phyloP scores from a whole-genome alignment of 208 protist species.

The Blastocrithidia nonstop region DNA sequence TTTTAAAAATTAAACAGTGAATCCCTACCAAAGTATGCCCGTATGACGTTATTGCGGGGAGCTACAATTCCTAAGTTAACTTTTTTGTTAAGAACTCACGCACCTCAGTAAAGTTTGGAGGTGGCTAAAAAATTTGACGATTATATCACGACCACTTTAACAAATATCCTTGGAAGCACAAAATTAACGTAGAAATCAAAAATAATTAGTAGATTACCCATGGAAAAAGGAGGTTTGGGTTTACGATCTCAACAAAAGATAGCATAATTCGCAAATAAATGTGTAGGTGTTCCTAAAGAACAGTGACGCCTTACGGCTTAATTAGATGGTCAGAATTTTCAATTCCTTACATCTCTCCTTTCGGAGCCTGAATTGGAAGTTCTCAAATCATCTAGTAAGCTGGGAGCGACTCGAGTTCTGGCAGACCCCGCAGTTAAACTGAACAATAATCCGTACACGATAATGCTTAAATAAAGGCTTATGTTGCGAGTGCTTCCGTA shows the following conservation, averaged over 20 bases:
- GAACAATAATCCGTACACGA: conserved; percentile 6
- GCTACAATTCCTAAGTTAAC: conserved; percentile 9
- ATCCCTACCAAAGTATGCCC: background rate
- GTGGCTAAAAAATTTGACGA: conserved; percentile 11
- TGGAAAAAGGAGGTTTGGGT: conserved; percentile 10
- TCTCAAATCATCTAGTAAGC: conserved; percentile 7
- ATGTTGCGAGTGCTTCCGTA: conserved; percentile 6
- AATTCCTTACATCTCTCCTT: conserved; percentile 6
- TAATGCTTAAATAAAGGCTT: conserved; percentile 8
- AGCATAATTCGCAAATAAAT: conserved; percentile 7
- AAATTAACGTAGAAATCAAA: background rate
- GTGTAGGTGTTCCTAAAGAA: conserved; percentile 7
- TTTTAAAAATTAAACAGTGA: conserved; percentile 2
- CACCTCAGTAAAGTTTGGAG: background rate
- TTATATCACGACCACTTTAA: conserved; percentile 4
- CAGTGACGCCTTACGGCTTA: conserved; percentile 5
- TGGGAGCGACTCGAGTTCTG: conserved; percentile 10
- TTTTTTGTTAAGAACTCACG: conserved; percentile 12
- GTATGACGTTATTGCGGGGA: conserved; percentile 7
- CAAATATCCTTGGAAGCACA: conserved; percentile 1
- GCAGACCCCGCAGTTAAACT: conserved; percentile 9
- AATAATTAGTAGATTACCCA: conserved; percentile 7
- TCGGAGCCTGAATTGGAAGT: conserved; percentile 10
- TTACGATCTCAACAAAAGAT: conserved; percentile 8
- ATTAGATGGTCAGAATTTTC: conserved; percentile 3